Percentiles rank a stretch among this genome's conserved stretches.
Conservation (phyloP, 768 basidiomycete genomes). For the Termitomyces sp. region DNA sequence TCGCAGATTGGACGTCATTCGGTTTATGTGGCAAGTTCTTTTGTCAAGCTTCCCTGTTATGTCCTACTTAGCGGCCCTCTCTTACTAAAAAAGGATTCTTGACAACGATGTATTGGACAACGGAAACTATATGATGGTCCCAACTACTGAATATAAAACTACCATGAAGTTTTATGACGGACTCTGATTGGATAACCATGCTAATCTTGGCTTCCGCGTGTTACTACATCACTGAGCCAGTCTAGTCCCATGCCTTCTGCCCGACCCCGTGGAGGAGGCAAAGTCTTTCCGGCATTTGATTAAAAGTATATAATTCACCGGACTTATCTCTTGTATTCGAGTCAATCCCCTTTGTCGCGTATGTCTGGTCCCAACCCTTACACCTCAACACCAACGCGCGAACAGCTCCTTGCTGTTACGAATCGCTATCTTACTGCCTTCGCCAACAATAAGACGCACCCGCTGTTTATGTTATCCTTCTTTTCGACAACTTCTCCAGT, state of each 20-base stretch:
- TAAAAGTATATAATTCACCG: constrained; percentile 20
- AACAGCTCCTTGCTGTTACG: constrained; percentile 30
- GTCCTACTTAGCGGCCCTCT: not conserved
- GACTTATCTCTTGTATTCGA: constrained; percentile 1
- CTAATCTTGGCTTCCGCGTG: constrained; percentile 12
- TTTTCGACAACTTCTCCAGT: constrained; percentile 38
- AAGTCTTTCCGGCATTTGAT: constrained; percentile 3
- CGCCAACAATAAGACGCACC: constrained; percentile 25
- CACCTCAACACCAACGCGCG: constrained; percentile 17
- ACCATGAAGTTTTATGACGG: constrained; percentile 1
- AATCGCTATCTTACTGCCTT: constrained; percentile 36
- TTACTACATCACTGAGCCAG: constrained; percentile 12
- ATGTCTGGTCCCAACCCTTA: not conserved
- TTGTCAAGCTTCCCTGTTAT: not conserved
- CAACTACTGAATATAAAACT: not conserved
- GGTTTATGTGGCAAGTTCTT: constrained; percentile 1
- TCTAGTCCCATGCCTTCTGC: constrained; percentile 28
- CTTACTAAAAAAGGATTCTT: not conserved
- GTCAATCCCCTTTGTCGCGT: not conserved
- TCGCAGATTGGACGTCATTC: not conserved
- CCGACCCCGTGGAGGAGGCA: constrained; percentile 24
- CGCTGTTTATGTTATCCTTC: constrained; percentile 30
- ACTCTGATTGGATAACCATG: constrained; percentile 3
- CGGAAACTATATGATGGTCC: not conserved
- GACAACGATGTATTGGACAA: not conserved